phyloP scores from a whole-genome alignment of 768 basidiomycete species.

The Mycena albidolilacea region DNA sequence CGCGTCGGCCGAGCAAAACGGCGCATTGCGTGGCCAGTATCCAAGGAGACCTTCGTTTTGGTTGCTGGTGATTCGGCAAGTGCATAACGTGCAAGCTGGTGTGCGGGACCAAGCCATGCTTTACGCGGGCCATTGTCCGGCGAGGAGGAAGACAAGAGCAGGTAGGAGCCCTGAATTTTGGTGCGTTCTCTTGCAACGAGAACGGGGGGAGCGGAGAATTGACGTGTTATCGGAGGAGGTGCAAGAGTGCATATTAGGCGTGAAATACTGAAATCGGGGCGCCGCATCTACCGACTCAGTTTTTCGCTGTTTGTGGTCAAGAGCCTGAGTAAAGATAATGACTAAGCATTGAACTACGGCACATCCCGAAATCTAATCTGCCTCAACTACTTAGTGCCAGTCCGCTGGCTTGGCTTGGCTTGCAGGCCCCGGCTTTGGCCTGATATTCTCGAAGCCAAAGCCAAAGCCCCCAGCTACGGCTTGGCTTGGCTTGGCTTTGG shows the following conservation, averaged over 20 bases:
- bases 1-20: constrained; percentile 19
- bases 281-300: constrained; percentile 20
- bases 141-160: constrained; percentile 24
- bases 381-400: too few relatives aligned
- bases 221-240: background rate
- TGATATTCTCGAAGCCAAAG: too few relatives aligned
- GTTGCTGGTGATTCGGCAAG: background rate
- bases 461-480: too few relatives aligned
- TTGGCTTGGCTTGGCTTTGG: too few relatives aligned
- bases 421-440: too few relatives aligned
- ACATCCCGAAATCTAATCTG: too few relatives aligned
- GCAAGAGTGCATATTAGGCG: constrained; percentile 27
- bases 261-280: background rate
- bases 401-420: too few relatives aligned
- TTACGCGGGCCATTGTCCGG: constrained; percentile 5
- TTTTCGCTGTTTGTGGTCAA: background rate
- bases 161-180: constrained; percentile 6
- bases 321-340: too few relatives aligned
- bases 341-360: too few relatives aligned
- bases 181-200: constrained; percentile 17
- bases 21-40: constrained; percentile 19
- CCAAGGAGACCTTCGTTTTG: background rate
- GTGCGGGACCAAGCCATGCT: constrained; percentile 27
- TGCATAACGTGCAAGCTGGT: constrained; percentile 19
- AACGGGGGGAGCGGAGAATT: constrained; percentile 6